Evolutionary conservation across 2,329 filamentous ascomycete species (phyloP), one percentile per base, ranked within the genome.

Genomic region (Pezizomycotina sp.): DNA sequence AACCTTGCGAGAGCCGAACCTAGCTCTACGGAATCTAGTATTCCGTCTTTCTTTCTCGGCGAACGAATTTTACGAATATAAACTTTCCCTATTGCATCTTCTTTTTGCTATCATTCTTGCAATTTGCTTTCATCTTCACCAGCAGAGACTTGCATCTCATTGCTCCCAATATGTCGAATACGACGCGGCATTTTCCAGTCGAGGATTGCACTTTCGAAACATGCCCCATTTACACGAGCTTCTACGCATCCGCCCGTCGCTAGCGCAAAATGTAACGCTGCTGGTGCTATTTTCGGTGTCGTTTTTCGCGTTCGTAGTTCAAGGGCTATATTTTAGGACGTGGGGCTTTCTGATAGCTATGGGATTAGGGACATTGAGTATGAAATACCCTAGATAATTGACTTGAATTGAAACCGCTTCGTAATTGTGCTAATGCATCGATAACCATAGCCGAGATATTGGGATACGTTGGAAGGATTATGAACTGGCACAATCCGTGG

Each of bases 401-500:
- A n/a, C n/a, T 31, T 23, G 12, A 12, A 14, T 19, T 6, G 20
- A 6, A 29, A 28, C 18, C 16, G 15, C 29, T 19, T 27, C 10
- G 10, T 25, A 18, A 24, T 19, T 24, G n/a, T 22, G 13, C 28
- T 15, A 12, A 27, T 20, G 24, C 16, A 8, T 19, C 18, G 7
- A 18, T 10, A 24, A 24, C 68, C 12, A 31, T 63, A 25, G 59
- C 62, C 20, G 72, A 77, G 53, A 54, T 72, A 9, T 46, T 73
- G 15, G 73, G 72, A 7, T 77, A 77, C 45, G 55, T 54, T 0
- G 72, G 66, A 2, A 20, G 56, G 65, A 48, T 64, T 69, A 50
- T 63, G 63, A 50, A 31, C 62, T 23, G 64, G 76, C 48, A 63
- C 62, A 3, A 74, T 62, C 58, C 46, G 48, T n/a, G 52, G 55